Evolutionary conservation across 2,329 filamentous ascomycete genomes (phyloP), one percentile per base, ranked within the genome.

Genomic region (Colletotrichum sojae): DNA sequence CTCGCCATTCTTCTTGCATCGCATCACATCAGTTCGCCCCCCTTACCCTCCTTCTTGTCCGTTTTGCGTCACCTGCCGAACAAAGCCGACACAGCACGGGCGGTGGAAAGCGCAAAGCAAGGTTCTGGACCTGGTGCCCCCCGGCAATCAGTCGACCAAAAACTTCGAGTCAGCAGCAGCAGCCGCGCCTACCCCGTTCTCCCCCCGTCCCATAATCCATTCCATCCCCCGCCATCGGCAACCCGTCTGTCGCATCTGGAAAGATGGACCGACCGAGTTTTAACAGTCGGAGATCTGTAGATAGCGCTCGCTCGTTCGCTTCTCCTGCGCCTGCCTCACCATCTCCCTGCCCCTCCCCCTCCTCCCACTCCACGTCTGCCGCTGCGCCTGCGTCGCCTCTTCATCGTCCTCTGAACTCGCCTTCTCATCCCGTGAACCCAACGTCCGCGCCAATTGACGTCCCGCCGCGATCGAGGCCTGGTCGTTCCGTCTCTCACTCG

Each of bases 401-500:
- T 53, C 40, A 45, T 20, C 55, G 49, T 57, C 57, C n/a, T 22
- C 43, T 51, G 55, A 48, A 13, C 27, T 54, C 63, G 20, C 31
- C 66, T 49, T 65, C 60, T 16, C 60, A 64, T 43, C 40, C 43
- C 43, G 43, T 43, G n/a, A 63, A 43, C 56, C 51, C 9, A 2
- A 27, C 52, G n/a, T 57, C 67, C 31, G 25, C 62, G 25, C 43
- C 67, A 45, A 16, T 31, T 53, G 67, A 69, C 18, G 27, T 46
- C 2, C 69, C 54, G 22, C 46, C 27, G 45, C 64, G 68, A 51
- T 60, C 67, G 51, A 71, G 74, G 10, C 72, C 73, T 20, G 69
- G 69, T 57, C 73, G 75, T 36, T 77, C 73, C n/a, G 66, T 74
- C 18, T 78, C 76, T 15, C 77, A 76, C 67, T 74, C 73, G 36